Evolutionary conservation across 1,284 basidiomycete species (phyloP), one percentile per base, ranked within the genome.

Genomic region (Heimioporus punctisporus): DNA sequence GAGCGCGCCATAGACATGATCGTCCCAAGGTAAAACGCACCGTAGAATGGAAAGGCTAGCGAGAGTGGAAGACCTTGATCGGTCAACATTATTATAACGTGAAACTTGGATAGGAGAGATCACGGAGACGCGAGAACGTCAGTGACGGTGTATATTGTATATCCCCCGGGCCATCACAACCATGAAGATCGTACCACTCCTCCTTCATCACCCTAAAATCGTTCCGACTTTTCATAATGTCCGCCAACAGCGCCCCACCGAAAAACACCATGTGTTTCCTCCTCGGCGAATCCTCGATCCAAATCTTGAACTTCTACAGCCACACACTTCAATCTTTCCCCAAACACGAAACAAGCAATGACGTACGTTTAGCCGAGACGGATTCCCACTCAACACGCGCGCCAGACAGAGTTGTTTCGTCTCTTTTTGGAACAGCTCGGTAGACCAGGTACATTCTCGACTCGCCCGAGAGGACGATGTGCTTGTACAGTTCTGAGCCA

Each of bases 201-300:
- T 92, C 90, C 59, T 90, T 82, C 51, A 93, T 84, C 70, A 97
- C 90, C 95, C 97, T 98, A 80, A 98, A 98, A 66, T 93, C 91
- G 67, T 95, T 86, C 40, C 94, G 84, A 68, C 81, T 83, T 78
- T 97, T 98, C 97, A 99, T 98, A 75, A 99, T 98, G 73, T 99
- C 96, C 6, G 96, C 96, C 25, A 97, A 79, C 6, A 97, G 94
- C 5, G 93, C 97, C 51, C 97, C 97, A 39, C 97, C 97, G 14
- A 99, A 83, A 87, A 98, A 99, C 50, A 98, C 97, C 95, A 98
- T 98, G 76, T 98, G 96, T 76, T 98, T 98, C 72, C 97, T 85
- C 67, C 95, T 88, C 27, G 97, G 97, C 21, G 97, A 95, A 74
- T 99, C 97, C 76, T 99, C 97, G 67, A 99, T 98, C 45, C 91